A percentile compares a stretch with the other conserved stretches of the same genome.
Conservation (phyloP, 2,329 filamentous ascomycete genomes). For the Diaporthe sp. region DNA sequence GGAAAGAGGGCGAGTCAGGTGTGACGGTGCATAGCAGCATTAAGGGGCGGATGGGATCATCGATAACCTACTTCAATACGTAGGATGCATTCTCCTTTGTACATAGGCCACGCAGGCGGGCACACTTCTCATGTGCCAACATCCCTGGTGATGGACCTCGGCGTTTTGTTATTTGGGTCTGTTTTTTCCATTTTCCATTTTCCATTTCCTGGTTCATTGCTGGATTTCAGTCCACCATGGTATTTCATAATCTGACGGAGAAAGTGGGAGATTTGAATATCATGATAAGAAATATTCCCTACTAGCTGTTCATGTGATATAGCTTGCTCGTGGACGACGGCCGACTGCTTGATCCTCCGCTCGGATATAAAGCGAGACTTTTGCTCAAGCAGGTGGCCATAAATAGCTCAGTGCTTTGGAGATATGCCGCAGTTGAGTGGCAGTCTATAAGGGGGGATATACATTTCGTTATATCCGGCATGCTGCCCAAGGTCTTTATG, state of each 20-base stretch:
- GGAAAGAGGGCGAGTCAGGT: not conserved
- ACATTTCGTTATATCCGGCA: not conserved
- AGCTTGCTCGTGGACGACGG: not conserved
- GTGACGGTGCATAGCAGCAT: conserved; percentile 33
- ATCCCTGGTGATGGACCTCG: conserved; percentile 10
- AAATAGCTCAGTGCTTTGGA: too few species aligned
- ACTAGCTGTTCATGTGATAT: not conserved
- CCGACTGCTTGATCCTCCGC: too few species aligned
- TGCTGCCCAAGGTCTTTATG: too few species aligned
- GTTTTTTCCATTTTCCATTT: not conserved
- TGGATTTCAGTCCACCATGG: conserved; percentile 8
- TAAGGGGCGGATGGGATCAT: conserved; percentile 11
- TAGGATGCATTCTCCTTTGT: conserved; percentile 20
- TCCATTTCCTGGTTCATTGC: not conserved
- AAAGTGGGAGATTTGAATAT: not conserved
- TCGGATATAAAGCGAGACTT: not conserved
- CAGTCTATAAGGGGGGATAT: not conserved
- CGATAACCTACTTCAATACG: conserved; percentile 1
- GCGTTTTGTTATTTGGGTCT: not conserved
- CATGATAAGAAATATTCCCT: not conserved
- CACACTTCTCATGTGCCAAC: not conserved
- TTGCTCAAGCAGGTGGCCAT: not conserved
- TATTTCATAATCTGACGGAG: conserved; percentile 14
- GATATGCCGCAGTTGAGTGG: not conserved
- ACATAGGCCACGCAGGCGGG: conserved; percentile 15